Percentiles rank a stretch among this genome's conserved stretches.
Evolutionary conservation across 305 asterid genomes (phyloP).

Genomic region (Fraxinus floribunda): DNA sequence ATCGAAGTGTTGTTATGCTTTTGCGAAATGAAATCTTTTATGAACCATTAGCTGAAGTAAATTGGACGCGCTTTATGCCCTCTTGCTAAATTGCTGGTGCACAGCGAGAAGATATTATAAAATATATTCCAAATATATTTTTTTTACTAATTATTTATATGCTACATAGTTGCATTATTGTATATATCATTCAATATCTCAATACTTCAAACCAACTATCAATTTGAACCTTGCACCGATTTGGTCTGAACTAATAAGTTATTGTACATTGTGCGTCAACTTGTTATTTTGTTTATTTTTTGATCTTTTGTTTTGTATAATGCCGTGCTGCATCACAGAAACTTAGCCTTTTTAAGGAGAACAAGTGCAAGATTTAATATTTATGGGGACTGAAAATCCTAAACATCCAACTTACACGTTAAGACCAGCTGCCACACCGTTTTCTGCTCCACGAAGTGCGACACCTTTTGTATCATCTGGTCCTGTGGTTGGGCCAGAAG

Average conservation of each 20-base stretch:
- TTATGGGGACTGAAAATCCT: constrained; percentile 90
- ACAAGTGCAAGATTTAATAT: constrained; percentile 27
- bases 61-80: not conserved
- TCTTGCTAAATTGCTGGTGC: constrained; percentile 8
- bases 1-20: not conserved
- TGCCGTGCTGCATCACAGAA: constrained; percentile 30
- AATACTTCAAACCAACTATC: not conserved
- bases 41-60: not conserved
- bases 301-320: constrained; percentile 4
- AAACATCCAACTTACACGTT: constrained; percentile 55
- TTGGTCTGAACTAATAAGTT: not conserved
- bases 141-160: not conserved
- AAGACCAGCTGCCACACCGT: constrained; percentile 60
- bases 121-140: not conserved
- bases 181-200: not conserved
- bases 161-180: not conserved
- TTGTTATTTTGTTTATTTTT: not conserved
- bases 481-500: constrained; percentile 64
- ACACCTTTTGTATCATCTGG: constrained; percentile 67
- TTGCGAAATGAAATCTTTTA: constrained; percentile 14
- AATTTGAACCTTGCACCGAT: not conserved
- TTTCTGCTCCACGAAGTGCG: constrained; percentile 56
- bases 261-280: not conserved
- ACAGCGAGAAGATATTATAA: not conserved
- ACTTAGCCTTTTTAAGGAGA: constrained; percentile 32